Conservation (phyloP, 1,284 basidiomycete species). For the Marasmius sp. region DNA sequence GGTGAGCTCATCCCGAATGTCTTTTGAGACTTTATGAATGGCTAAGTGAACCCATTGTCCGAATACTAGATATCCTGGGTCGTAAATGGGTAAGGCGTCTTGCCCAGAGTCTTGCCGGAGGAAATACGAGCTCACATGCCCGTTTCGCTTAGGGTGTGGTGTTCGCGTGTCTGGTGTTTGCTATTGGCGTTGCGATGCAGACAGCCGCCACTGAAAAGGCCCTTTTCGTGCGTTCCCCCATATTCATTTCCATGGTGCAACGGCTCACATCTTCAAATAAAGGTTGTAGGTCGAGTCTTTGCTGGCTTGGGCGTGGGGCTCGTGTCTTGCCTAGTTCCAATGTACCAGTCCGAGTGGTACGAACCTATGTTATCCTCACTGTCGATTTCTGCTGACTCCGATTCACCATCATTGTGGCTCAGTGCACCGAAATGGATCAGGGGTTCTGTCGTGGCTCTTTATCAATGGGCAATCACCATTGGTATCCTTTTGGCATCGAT, state of each 20-base stretch:
- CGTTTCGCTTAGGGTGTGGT: slow-evolving; percentile 49
- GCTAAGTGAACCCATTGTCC: not conserved
- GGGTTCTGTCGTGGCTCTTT: slow-evolving; percentile 80
- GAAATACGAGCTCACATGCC: not conserved
- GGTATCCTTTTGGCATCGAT: slow-evolving; percentile 78
- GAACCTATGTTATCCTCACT: slow-evolving; percentile 11
- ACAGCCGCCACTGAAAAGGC: slow-evolving; percentile 51
- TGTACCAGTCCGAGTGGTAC: slow-evolving; percentile 82
- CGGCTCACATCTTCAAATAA: not conserved
- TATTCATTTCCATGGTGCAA: not conserved
- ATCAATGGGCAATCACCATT: slow-evolving; percentile 85
- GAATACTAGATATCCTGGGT: slow-evolving; percentile 20
- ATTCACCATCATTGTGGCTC: not conserved
- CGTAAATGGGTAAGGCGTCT: slow-evolving; percentile 27
- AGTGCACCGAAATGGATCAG: slow-evolving; percentile 75
- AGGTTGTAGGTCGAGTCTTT: slow-evolving; percentile 75
- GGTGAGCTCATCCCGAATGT: slow-evolving; percentile 25
- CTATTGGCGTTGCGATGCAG: slow-evolving; percentile 68
- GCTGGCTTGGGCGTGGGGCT: slow-evolving; percentile 85
- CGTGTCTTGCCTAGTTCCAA: slow-evolving; percentile 50
- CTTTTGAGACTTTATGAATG: not conserved
- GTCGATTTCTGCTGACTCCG: not conserved
- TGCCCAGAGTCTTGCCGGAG: not conserved
- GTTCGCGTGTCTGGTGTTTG: slow-evolving; percentile 60
- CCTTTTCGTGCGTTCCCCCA: slow-evolving; percentile 45